phyloP scores from a whole-genome alignment of 805 yeast species.

The Zygosaccharomyces rouxii region DNA sequence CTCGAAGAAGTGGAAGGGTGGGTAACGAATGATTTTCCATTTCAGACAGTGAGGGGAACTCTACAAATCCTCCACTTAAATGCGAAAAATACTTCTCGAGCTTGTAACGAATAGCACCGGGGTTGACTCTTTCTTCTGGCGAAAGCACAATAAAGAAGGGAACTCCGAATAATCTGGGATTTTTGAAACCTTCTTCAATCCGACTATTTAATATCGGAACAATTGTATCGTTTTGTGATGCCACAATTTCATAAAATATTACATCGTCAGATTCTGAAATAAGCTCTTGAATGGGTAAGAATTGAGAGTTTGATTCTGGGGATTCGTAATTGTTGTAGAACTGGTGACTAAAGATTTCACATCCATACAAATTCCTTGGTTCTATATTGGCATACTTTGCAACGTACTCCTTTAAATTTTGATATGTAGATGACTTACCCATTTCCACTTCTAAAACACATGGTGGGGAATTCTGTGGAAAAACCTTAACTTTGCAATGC shows the following conservation, averaged over 20 bases:
- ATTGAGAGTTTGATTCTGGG: constrained; percentile 46
- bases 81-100: constrained; percentile 48
- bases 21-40: constrained; percentile 15
- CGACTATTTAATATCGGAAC: constrained; percentile 57
- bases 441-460: constrained; percentile 66
- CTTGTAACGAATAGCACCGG: constrained; percentile 54
- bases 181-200: constrained; percentile 38
- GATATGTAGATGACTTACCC: constrained; percentile 56
- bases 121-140: constrained; percentile 49
- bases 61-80: constrained; percentile 41
- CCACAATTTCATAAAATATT: constrained; percentile 54
- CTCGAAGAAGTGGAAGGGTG: constrained; percentile 38
- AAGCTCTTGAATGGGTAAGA: constrained; percentile 62
- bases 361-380: constrained; percentile 42
- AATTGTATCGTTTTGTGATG: constrained; percentile 43
- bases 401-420: constrained; percentile 59
- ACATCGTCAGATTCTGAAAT: constrained; percentile 60
- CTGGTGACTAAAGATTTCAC: constrained; percentile 62
- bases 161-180: constrained; percentile 56
- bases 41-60: constrained; percentile 25
- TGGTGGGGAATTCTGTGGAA: constrained; percentile 54
- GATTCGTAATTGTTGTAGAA: constrained; percentile 68
- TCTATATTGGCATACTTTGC: constrained; percentile 41
- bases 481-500: constrained; percentile 58
- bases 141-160: constrained; percentile 68